Conservation (phyloP, 306 rosid species). For the Aeschynomene evenia region DNA sequence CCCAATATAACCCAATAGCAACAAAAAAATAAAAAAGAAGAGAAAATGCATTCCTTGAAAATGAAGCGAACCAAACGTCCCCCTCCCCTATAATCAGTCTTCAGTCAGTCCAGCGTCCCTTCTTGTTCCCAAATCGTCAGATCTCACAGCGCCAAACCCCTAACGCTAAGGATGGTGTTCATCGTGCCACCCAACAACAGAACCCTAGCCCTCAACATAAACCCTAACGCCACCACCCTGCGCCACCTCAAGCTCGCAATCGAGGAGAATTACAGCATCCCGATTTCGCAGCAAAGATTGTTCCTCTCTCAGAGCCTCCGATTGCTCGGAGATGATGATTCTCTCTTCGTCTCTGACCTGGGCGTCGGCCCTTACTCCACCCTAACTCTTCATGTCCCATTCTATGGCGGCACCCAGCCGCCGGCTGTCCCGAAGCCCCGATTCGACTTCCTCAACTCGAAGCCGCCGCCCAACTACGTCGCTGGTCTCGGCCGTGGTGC, state of each 20-base stretch:
- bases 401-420: constrained; percentile 46
- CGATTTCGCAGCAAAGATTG: constrained; percentile 55
- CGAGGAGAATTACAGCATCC: constrained; percentile 45
- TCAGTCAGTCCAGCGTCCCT: too few relatives aligned
- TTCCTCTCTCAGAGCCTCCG: constrained; percentile 60
- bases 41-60: too few relatives aligned
- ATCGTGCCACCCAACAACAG: constrained; percentile 49
- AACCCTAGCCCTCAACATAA: constrained; percentile 52
- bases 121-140: too few relatives aligned
- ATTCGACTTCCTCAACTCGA: constrained; percentile 74
- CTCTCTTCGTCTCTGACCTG: constrained; percentile 50
- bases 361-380: constrained; percentile 48
- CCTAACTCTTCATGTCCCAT: constrained; percentile 42
- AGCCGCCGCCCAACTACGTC: constrained; percentile 85
- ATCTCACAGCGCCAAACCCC: neutral
- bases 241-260: constrained; percentile 48
- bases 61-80: too few relatives aligned
- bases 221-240: constrained; percentile 70
- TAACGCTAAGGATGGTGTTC: constrained; percentile 61
- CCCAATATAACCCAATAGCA: too few relatives aligned
- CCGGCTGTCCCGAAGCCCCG: constrained; percentile 66
- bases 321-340: constrained; percentile 28
- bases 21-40: too few relatives aligned
- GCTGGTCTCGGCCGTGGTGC: constrained; percentile 97
- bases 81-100: too few relatives aligned